Evolutionary conservation across 139 green algal genomes (phyloP).

Genomic region (Mychonastes homosphaera): DNA sequence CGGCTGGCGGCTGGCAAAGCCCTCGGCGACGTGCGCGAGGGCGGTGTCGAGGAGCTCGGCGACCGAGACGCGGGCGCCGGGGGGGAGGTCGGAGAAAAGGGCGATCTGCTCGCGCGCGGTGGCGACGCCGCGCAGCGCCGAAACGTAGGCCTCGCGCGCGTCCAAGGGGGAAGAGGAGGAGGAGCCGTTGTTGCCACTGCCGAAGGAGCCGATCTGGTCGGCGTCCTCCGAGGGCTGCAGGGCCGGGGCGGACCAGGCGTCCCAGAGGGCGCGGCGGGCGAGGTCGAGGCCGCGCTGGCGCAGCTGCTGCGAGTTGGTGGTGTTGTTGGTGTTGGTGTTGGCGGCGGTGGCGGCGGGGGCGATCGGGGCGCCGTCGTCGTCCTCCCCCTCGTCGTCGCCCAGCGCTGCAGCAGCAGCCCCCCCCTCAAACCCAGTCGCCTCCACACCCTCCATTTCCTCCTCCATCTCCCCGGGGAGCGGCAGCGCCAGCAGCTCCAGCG

Average conservation of each 20-base stretch:
- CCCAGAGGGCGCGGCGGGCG: slow-evolving; percentile 10
- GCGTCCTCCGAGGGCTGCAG: too few species aligned
- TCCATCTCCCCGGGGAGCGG: slow-evolving; percentile 8
- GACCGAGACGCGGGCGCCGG: background rate
- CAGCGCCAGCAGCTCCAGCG: slow-evolving; percentile 25
- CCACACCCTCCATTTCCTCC: background rate
- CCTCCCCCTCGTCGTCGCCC: background rate
- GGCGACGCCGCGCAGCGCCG: background rate
- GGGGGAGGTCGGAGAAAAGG: slow-evolving; percentile 3
- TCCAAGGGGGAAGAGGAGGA: too few species aligned
- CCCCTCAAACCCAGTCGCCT: background rate
- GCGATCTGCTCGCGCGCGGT: slow-evolving; percentile 6
- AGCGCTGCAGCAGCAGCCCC: background rate
- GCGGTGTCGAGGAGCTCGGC: slow-evolving; percentile 22
- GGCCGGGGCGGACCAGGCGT: background rate
- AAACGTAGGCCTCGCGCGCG: background rate
- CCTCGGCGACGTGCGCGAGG: slow-evolving; percentile 21
- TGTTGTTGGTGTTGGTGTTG: too few species aligned
- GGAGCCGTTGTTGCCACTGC: too few species aligned
- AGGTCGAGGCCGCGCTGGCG: slow-evolving; percentile 2
- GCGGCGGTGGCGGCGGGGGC: background rate
- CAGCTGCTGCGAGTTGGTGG: too few species aligned
- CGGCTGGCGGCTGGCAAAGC: slow-evolving; percentile 7
- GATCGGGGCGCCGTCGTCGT: too few species aligned
- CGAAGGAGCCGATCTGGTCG: too few species aligned